Evolutionary conservation across 495 filamentous ascomycete genomes (phyloP), one percentile per base, ranked within the genome.

Genomic region (Talaromyces adpressus): DNA sequence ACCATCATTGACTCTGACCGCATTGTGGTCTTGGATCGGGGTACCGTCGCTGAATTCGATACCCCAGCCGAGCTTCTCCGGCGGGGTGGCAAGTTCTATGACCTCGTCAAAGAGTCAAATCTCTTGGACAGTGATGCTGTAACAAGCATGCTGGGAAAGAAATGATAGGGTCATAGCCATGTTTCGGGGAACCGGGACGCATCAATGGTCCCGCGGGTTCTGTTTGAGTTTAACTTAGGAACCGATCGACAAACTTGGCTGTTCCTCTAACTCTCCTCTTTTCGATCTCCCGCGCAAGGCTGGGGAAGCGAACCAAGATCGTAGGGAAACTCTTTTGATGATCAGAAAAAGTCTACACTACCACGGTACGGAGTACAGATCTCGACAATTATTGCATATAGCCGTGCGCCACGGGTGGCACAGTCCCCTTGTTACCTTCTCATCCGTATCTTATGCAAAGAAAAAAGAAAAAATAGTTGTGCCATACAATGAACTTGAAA

Each of bases 1-100:
- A 98, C 92, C 20, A 96, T 98, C 71, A 84, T 97, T 20, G 92
- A 97, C 75, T 91, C 88, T 29, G 92, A 98, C 74, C 83, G 91
- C 23, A 92, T 98, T 61, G 85, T 97, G 47, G 92, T 98, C 51
- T 84, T 98, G 1, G 89, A 95, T 74, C 76, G 83, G 73, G 84
- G 85, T 30, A 76, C 72, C n/a, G 80, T 86, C 45, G 82, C 73
- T 57, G 84, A 86, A 67, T 86, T 85, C 66, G 84, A 85, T 68
- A 85, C 84, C 34, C 84, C 81, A 12, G 74, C 78, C 16, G 78
- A 78, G 62, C 73, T 85, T 53, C 79, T 85, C 72, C 80, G 79
- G 68, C 70, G 67, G 53, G 72, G 76, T 59, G 82, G 83, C 18
- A 75, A 79, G 56, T 85, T 85, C 67, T 84, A 82, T 69, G 77